phyloP scores from a whole-genome alignment of 352 stramenopile species.

The Pythium myriotylum region DNA sequence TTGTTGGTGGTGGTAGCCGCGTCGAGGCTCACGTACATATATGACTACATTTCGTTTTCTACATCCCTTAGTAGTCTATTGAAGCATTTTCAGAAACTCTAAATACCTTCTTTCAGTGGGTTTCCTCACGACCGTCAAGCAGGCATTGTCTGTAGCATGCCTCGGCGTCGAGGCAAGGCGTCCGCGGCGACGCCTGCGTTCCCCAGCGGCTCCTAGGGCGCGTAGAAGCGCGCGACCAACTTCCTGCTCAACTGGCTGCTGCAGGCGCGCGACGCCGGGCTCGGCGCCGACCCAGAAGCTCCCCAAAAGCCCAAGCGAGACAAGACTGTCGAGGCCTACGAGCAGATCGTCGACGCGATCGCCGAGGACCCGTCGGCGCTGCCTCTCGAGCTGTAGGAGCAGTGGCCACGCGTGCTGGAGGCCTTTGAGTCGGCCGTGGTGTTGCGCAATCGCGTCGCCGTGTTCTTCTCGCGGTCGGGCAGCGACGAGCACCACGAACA shows the following conservation, averaged over 20 bases:
- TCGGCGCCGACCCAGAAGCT: not conserved
- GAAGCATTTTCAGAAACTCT: no score
- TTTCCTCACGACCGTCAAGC: no score
- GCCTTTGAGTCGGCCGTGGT: constrained; percentile 13
- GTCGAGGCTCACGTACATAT: no score
- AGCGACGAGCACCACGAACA: not conserved
- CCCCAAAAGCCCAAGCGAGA: no score
- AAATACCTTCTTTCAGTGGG: no score
- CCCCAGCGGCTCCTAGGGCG: not conserved
- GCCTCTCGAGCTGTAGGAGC: not conserved
- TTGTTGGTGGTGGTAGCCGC: no score
- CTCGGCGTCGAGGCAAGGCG: no score
- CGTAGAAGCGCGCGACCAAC: constrained; percentile 10
- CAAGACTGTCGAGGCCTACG: constrained; percentile 4
- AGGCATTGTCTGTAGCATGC: not conserved
- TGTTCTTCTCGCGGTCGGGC: not conserved
- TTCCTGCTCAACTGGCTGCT: constrained; percentile 10
- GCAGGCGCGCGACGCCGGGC: not conserved
- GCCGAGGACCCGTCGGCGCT: not conserved
- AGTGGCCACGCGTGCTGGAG: not conserved
- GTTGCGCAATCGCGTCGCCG: constrained; percentile 9
- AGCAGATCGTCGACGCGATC: constrained; percentile 10
- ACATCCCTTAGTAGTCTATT: no score
- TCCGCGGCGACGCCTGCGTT: not conserved
- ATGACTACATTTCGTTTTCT: no score